These are phyloP conservation scores for Phytophthora brassicae DNA, from an alignment of 352 stramenopile species.

Conservation along the genomic window DNA sequence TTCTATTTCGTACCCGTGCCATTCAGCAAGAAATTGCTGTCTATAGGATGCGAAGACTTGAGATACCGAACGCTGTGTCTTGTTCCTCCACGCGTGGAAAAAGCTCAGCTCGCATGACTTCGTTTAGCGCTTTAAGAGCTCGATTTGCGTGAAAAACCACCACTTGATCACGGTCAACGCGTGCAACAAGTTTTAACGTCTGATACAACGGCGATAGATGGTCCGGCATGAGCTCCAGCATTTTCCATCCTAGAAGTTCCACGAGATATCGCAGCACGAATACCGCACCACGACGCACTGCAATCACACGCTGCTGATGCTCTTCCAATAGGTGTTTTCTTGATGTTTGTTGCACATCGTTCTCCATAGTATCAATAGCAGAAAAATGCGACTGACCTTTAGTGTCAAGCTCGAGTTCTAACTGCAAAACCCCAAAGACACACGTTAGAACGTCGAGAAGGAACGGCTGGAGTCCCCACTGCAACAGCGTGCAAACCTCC, in stretches of 20 bases:
- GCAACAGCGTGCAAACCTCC: constrained; percentile 74
- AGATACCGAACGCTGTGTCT: constrained; percentile 41
- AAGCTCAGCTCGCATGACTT: constrained; percentile 75
- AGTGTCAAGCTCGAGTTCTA: constrained; percentile 50
- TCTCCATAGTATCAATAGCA: neutral
- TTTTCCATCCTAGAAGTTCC: constrained; percentile 72
- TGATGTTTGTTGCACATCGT: constrained; percentile 17
- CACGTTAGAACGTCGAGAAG: constrained; percentile 75
- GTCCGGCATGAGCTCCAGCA: constrained; percentile 72
- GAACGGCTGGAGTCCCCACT: constrained; percentile 76
- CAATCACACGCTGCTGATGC: constrained; percentile 39
- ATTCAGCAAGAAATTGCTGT: no score
- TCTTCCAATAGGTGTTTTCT: constrained; percentile 24
- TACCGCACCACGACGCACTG: constrained; percentile 72
- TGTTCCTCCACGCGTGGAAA: constrained; percentile 50
- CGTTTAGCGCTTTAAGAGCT: constrained; percentile 51
- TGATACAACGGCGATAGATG: constrained; percentile 77
- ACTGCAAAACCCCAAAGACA: constrained; percentile 76
- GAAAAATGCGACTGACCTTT: constrained; percentile 10
- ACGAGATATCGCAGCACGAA: constrained; percentile 81
- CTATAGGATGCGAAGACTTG: constrained; percentile 58
- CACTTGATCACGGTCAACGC: constrained; percentile 61
- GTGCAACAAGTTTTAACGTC: constrained; percentile 70
- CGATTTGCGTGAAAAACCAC: constrained; percentile 67
- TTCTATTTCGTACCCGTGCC: no score